Base-by-base conservation (phyloP, 1,284 basidiomycete species). In the Trichosporon sp. region DNA sequence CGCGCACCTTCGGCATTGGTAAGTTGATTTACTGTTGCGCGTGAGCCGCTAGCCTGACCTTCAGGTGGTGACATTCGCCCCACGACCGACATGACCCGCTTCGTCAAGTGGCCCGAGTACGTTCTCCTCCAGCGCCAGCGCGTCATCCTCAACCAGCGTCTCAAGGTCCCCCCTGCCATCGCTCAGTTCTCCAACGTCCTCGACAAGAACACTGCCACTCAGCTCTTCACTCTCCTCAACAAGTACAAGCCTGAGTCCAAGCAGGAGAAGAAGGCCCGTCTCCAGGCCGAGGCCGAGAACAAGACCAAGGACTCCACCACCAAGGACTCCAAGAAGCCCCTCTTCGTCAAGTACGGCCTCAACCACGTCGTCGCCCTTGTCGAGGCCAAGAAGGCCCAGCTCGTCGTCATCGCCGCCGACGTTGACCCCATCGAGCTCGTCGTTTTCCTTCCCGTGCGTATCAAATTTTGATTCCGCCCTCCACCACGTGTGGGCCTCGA, bases 41-140 rank as follows among this genome's bases (percentile, higher is more conserved):
- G 31, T 31, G 32, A 35, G 2, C 26, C 16, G 11, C 26, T 37
- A 51, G 26, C 6, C 66, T 68, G 8, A 56, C 63, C 12, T 16
- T 68, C 75, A 96, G 95, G 96, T 83, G 94, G 96, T 87, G 93
- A 97, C 86, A 90, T 98, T 81, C 93, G 92, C 81, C 96, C 92
- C 81, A 89, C 89, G 85, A 90, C 89, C 73, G 96, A 99, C 87
- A 87, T 98, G 77, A 97, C 94, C 76, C 94, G 96, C 85, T 98
- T 98, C 87, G 94, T 98, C 87, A 98, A 98, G 87, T 99, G 96
- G 96, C 96, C 96, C 78, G 94, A 96, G 87, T 99, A 99, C 84
- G 91, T 99, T 79, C 94, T 94, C 83, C 92, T 98, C 74, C 96
- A 99, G 86, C 91, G 96, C 85, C 96, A 98, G 87, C 97, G 96